Percentiles rank a stretch among this genome's conserved stretches.
Conservation (phyloP, 2,329 filamentous ascomycete species). For the Endoconidiophora laricicola region DNA sequence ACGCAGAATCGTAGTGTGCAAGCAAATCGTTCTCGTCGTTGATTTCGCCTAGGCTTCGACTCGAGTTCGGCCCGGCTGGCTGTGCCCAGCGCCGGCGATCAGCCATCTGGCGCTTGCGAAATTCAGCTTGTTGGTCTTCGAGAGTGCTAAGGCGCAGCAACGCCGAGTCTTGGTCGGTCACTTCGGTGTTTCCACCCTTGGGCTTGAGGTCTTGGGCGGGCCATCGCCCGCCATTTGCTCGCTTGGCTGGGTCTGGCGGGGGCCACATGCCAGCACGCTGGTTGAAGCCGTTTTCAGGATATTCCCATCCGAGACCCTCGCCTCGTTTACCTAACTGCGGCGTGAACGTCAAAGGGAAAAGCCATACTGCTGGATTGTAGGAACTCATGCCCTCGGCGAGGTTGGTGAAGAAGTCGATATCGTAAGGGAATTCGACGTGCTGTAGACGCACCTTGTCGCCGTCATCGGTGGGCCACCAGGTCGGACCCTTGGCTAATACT, state of each 20-base stretch:
- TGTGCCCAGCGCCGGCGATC: constrained; percentile 27
- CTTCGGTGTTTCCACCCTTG: constrained; percentile 18
- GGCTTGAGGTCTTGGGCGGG: constrained; percentile 16
- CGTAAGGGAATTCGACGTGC: constrained; percentile 66
- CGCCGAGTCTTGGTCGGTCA: constrained; percentile 19
- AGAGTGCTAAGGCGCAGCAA: constrained; percentile 18
- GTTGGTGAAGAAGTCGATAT: constrained; percentile 59
- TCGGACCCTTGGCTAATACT: constrained; percentile 29
- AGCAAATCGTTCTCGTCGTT: constrained; percentile 24
- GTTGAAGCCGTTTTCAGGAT: constrained; percentile 66
- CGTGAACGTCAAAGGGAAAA: constrained; percentile 46
- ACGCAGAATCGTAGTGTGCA: constrained; percentile 30
- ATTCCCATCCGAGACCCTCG: constrained; percentile 37
- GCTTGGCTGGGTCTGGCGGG: constrained; percentile 44
- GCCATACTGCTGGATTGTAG: constrained; percentile 47
- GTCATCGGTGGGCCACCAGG: constrained; percentile 25
- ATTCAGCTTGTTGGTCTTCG: constrained; percentile 32
- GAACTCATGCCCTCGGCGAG: constrained; percentile 62
- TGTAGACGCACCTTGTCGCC: constrained; percentile 33
- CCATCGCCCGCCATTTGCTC: constrained; percentile 28
- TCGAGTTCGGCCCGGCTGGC: constrained; percentile 30
- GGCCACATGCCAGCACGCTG: constrained; percentile 44
- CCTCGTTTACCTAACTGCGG: constrained; percentile 26
- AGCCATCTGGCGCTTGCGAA: constrained; percentile 31
- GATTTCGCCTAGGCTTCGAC: constrained; percentile 31